Percentiles rank a stretch among this genome's conserved stretches.
These are phyloP conservation scores for Akanthomyces uredinophilus DNA, from an alignment of 2,329 filamentous ascomycete genomes.

Conservation along the genomic window DNA sequence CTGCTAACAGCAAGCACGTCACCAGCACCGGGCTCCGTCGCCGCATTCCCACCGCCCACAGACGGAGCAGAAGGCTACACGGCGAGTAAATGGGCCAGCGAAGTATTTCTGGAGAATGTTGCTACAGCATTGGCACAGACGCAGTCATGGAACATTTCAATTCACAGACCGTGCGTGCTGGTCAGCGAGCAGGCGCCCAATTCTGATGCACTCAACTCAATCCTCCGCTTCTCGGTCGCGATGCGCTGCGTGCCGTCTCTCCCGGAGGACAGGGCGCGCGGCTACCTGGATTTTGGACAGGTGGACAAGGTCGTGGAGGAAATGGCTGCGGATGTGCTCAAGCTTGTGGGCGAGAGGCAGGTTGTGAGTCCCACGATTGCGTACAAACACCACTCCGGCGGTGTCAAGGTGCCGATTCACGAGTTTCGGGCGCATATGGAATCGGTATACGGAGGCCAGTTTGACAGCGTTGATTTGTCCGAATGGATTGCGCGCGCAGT, in stretches of 20 bases:
- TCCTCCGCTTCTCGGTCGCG: slow-evolving; percentile 14
- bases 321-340: background rate
- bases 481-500: slow-evolving; percentile 14
- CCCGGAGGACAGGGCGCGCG: background rate
- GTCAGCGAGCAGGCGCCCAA: background rate
- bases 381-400: slow-evolving; percentile 16
- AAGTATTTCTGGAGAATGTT: slow-evolving; percentile 25
- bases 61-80: slow-evolving; percentile 29
- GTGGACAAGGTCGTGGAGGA: background rate
- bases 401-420: slow-evolving; percentile 14
- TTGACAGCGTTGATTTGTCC: slow-evolving; percentile 13
- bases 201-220: slow-evolving; percentile 16
- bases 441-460: slow-evolving; percentile 11
- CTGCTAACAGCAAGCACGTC: background rate
- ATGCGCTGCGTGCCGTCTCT: slow-evolving; percentile 17
- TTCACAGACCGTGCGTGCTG: background rate
- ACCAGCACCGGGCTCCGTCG: background rate
- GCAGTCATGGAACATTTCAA: background rate
- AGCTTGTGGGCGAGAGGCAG: background rate
- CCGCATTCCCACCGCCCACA: slow-evolving; percentile 15
- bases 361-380: background rate
- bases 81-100: slow-evolving; percentile 31
- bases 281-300: background rate
- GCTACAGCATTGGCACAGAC: background rate
- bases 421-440: slow-evolving; percentile 17